Evolutionary conservation across 495 filamentous ascomycete genomes (phyloP).

Genomic region (Trichodelitschia bisporula): DNA sequence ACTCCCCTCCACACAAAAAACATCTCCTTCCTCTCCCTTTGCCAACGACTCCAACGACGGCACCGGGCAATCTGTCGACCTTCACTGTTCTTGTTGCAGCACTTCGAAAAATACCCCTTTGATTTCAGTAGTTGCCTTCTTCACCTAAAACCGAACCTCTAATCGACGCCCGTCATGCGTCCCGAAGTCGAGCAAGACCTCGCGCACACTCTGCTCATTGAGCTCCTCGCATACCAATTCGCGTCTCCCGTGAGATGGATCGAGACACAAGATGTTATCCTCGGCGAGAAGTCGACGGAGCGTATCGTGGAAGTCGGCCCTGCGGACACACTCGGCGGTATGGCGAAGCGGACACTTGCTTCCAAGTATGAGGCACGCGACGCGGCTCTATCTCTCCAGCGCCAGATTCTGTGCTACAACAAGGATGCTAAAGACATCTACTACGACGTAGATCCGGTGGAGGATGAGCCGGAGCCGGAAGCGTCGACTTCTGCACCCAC

Average conservation of each 20-base stretch:
- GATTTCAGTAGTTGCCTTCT: no score
- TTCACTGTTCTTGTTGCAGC: no score
- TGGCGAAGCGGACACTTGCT: constrained; percentile 88
- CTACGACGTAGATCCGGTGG: constrained; percentile 89
- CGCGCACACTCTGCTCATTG: constrained; percentile 86
- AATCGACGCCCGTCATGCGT: constrained; percentile 50
- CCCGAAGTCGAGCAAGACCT: constrained; percentile 98
- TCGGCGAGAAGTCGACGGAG: constrained; percentile 85
- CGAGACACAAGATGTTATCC: constrained; percentile 97
- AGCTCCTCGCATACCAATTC: constrained; percentile 97
- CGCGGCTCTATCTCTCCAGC: constrained; percentile 79
- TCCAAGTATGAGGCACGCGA: constrained; percentile 99
- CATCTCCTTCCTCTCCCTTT: no score
- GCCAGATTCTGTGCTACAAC: constrained; percentile 97
- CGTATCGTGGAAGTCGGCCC: constrained; percentile 95
- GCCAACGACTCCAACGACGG: no score
- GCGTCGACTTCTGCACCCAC: constrained; percentile 24
- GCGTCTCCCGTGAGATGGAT: constrained; percentile 98
- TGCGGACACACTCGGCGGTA: constrained; percentile 90
- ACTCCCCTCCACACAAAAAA: no score
- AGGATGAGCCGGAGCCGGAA: constrained; percentile 42
- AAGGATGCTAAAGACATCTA: constrained; percentile 99
- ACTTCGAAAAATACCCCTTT: no score
- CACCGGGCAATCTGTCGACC: no score
- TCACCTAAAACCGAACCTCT: no score